Base-by-base conservation (phyloP, 2,329 filamentous ascomycete species). In the Penicillium sp. region DNA sequence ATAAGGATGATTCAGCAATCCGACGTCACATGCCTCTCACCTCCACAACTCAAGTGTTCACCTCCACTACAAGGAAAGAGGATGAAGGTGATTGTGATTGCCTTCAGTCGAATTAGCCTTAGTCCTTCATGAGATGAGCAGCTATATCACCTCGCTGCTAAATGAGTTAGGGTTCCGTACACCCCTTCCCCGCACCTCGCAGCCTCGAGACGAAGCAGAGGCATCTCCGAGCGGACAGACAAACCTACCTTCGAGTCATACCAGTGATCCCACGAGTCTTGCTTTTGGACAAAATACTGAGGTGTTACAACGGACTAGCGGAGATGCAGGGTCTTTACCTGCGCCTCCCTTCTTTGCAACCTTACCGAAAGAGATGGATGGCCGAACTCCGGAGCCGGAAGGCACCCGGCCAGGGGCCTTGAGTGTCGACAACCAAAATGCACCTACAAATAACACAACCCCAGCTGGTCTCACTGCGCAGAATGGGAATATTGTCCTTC, bases 91-190 rank as follows among this genome's bases (percentile, higher is more conserved):
- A 58, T 55, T 61, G 30, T 51, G 25, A 58, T 55, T 61, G 53
- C 51, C 59, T 56, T 62, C 55, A 64, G 67, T 70, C 63, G 62
- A 51, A 65, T 63, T 62, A 53, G 40, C 58, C 63, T 35, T 55
- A 63, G 66, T 66, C 68, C 69, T 73, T 69, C 74, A 82, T 82
- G 79, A 81, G 74, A 82, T 82, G 79, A 81, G 74, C 71, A 74
- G 75, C 67, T 78, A 78, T 53, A 72, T 81, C 55, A 73, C 73
- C 33, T 79, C 79, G 43, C 74, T 79, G 59, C 68, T 81, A 52
- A 76, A 78, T 61, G 79, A 80, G 67, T 74, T 78, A 52, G 75
- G 78, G 64, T 68, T 80, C 64, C 77, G 78, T 74, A 75, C 62
- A 26, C 77, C 75, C 61, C 74, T 76, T 61, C 78, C 78, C 38